These are phyloP conservation scores for Spathaspora jeffriesii DNA, from an alignment of 1,139 yeast species.

Conservation along the genomic window DNA sequence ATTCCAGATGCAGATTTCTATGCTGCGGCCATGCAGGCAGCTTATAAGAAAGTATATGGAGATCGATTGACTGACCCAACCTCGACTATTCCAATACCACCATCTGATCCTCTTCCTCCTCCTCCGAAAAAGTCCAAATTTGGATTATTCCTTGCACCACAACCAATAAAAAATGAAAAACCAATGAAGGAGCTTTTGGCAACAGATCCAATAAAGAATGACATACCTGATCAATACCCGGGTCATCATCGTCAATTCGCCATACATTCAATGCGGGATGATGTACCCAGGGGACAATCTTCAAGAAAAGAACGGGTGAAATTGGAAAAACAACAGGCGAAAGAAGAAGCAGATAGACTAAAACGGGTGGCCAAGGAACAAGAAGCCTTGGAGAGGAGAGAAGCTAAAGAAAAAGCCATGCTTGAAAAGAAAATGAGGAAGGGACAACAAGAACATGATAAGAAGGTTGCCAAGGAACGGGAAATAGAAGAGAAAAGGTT, in stretches of 20 bases:
- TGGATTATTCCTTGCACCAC: constrained; percentile 8
- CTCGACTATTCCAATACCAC: background rate
- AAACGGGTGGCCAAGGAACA: constrained; percentile 14
- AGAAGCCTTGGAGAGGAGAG: constrained; percentile 9
- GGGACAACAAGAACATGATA: constrained; percentile 12
- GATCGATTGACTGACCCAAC: constrained; percentile 12
- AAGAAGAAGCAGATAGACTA: constrained; percentile 9
- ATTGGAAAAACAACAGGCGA: constrained; percentile 27
- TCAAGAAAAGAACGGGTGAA: constrained; percentile 33
- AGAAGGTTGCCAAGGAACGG: constrained; percentile 17
- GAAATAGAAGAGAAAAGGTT: constrained; percentile 15
- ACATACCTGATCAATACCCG: background rate
- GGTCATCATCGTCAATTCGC: constrained; percentile 42
- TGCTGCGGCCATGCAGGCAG: constrained; percentile 41
- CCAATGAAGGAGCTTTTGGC: no score
- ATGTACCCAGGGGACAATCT: constrained; percentile 11
- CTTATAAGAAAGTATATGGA: constrained; percentile 43
- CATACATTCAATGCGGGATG: constrained; percentile 37
- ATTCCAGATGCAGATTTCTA: constrained; percentile 19
- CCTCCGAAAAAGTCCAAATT: constrained; percentile 9
- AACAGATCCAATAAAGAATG: constrained; percentile 1
- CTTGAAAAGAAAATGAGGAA: constrained; percentile 13
- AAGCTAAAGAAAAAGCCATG: constrained; percentile 12
- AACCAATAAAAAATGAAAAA: background rate
- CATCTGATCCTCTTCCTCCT: background rate